Evolutionary conservation across 2,329 filamentous ascomycete genomes (phyloP).

Genomic region (Purpureocillium takamizusanense): DNA sequence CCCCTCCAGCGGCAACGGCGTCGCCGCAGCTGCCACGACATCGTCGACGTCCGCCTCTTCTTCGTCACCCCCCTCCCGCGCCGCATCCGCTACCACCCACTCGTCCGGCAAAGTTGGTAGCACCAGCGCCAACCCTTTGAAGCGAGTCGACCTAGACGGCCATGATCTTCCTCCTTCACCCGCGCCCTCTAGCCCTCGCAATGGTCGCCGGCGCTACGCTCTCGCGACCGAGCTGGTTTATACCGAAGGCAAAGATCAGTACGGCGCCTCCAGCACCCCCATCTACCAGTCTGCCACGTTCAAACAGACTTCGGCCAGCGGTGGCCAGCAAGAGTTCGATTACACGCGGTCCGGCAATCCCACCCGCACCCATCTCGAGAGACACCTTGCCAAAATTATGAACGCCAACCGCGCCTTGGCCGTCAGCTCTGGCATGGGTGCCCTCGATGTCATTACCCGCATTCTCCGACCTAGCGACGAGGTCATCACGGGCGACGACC

Average conservation of each 20-base stretch:
- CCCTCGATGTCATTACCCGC: constrained; percentile 90
- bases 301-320: constrained; percentile 76
- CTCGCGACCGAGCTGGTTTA: constrained; percentile 95
- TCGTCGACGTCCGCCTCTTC: too few species aligned
- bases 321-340: constrained; percentile 83
- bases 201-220: constrained; percentile 75
- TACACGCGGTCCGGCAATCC: constrained; percentile 98
- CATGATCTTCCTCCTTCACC: constrained; percentile 85
- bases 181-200: constrained; percentile 81
- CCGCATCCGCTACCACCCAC: too few species aligned
- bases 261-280: constrained; percentile 89
- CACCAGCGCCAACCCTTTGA: constrained; percentile 25
- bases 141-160: constrained; percentile 68
- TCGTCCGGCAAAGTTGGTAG: too few species aligned
- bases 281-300: constrained; percentile 99
- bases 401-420: constrained; percentile 83
- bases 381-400: constrained; percentile 98
- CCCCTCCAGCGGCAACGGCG: too few species aligned
- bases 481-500: constrained; percentile 91
- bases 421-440: constrained; percentile 95
- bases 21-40: too few species aligned
- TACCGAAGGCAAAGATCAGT: constrained; percentile 93
- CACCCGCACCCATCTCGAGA: constrained; percentile 89
- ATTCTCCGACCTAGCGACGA: constrained; percentile 88
- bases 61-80: too few species aligned